A percentile compares a stretch with the other conserved stretches of the same genome.
These are phyloP conservation scores for Aspergillus arachidicola DNA, from an alignment of 2,329 filamentous ascomycete species.

Conservation along the genomic window DNA sequence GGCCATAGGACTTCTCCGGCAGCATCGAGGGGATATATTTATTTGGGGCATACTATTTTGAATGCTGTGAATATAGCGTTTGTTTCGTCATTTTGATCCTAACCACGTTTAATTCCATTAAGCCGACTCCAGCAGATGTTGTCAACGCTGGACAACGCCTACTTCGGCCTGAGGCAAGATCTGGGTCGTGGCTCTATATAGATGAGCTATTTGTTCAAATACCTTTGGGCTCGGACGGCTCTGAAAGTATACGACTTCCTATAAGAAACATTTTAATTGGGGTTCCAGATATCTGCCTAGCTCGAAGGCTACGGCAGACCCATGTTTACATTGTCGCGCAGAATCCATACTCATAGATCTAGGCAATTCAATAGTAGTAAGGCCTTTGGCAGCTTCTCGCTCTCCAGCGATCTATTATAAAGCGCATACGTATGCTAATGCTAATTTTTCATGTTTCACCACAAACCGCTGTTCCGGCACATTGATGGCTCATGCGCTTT, in stretches of 20 bases:
- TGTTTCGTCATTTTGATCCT: slow-evolving; percentile 12
- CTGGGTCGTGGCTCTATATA: background rate
- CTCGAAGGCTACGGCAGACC: background rate
- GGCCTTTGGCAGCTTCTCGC: background rate
- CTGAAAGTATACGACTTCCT: background rate
- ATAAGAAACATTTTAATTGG: background rate
- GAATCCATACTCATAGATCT: background rate
- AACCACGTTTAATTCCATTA: slow-evolving; percentile 5
- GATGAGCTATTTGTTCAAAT: background rate
- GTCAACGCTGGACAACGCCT: background rate
- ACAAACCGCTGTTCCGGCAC: background rate
- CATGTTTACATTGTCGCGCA: background rate
- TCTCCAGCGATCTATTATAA: background rate
- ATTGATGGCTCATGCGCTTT: background rate
- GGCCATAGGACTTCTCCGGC: slow-evolving; percentile 11
- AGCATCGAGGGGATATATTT: slow-evolving; percentile 8
- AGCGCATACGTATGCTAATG: background rate
- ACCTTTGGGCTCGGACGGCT: background rate
- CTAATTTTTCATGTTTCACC: background rate
- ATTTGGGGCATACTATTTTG: slow-evolving; percentile 18
- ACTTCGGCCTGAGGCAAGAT: background rate
- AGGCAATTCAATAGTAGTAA: background rate
- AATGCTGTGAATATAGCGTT: slow-evolving; percentile 19
- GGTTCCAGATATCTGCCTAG: background rate
- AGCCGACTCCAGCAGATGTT: background rate